Base-by-base conservation (phyloP, 2,329 filamentous ascomycete genomes). In the Xylaria sp. region DNA sequence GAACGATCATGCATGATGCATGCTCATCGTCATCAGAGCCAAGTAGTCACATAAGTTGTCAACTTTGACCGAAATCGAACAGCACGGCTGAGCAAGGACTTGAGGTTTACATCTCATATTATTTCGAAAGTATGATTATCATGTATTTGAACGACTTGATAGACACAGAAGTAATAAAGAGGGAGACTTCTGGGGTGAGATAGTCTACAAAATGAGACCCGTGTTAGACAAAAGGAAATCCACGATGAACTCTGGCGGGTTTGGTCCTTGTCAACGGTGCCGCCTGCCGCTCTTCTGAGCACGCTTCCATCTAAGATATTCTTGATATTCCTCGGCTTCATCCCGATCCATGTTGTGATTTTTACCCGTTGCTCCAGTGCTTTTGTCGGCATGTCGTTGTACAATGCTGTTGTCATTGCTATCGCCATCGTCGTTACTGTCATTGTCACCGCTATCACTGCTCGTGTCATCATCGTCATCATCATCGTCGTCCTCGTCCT, bases 291-390 rank as follows among this genome's bases (percentile, higher is more conserved):
- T 56, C 36, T 48, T 65, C 13, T 7, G 48, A 39, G 63, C 46
- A 25, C 30, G 28, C 46, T 55, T 65, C 56, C 45, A 46, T 46
- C 39, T 55, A 13, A 60, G 28, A 45, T 32, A 65, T 25, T 65
- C 53, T 46, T 60, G 45, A 20, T 34, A 65, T 39, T 65, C 46
- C 25, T 58, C n/a, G 7, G 13, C 53, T 10, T 58, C 32, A 6
- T 59, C 43, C 23, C 25, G 39, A 18, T 43, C 45, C 8, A 9
- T 52, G 5, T 32, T 45, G 34, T 34, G 23, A 25, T 52, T 39
- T 8, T 20, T 60, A 5, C 30, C 36, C 12, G 3, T 28, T n/a
- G 7, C 50, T 30, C 34, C 39, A 25, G 13, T n/a, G 41, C 55
- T 52, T 23, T 62, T 66, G 25, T 12, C 23, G 1, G 48, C 9